phyloP scores from a whole-genome alignment of 805 yeast species.

The Allodekkera sacchari region DNA sequence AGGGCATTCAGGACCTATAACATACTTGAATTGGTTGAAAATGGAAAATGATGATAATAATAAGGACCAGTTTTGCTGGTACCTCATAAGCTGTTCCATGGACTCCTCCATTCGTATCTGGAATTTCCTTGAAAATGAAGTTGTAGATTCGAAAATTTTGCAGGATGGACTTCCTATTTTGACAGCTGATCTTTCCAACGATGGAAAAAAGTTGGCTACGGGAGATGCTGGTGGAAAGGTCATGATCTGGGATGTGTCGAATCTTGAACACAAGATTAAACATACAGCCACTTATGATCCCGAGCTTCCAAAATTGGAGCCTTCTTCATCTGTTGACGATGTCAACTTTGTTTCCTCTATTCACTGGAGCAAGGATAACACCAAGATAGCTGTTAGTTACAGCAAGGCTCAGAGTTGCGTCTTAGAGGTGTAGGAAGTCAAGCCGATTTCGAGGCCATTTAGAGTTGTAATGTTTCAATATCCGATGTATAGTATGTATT shows the following conservation, averaged over 20 bases:
- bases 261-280: too few species aligned
- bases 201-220: slow-evolving; percentile 39
- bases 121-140: slow-evolving; percentile 43
- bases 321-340: slow-evolving; percentile 18
- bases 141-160: slow-evolving; percentile 27
- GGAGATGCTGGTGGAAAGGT: slow-evolving; percentile 62
- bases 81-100: slow-evolving; percentile 48
- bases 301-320: slow-evolving; percentile 8
- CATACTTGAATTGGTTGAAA: slow-evolving; percentile 49
- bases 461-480: too few species aligned
- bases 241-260: slow-evolving; percentile 41
- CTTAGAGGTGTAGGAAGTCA: slow-evolving; percentile 10
- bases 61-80: too few species aligned
- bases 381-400: slow-evolving; percentile 20
- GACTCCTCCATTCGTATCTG: slow-evolving; percentile 68
- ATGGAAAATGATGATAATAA: slow-evolving; percentile 9
- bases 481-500: too few species aligned
- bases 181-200: slow-evolving; percentile 42
- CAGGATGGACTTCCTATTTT: slow-evolving; percentile 48
- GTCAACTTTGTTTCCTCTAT: slow-evolving; percentile 15
- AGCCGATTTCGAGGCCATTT: too few species aligned
- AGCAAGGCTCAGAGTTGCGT: slow-evolving; percentile 19
- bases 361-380: slow-evolving; percentile 18
- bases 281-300: slow-evolving; percentile 5
- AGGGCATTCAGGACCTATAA: slow-evolving; percentile 53